Conservation (phyloP, 129 eudicot species). For the Ambrosia trifida region DNA sequence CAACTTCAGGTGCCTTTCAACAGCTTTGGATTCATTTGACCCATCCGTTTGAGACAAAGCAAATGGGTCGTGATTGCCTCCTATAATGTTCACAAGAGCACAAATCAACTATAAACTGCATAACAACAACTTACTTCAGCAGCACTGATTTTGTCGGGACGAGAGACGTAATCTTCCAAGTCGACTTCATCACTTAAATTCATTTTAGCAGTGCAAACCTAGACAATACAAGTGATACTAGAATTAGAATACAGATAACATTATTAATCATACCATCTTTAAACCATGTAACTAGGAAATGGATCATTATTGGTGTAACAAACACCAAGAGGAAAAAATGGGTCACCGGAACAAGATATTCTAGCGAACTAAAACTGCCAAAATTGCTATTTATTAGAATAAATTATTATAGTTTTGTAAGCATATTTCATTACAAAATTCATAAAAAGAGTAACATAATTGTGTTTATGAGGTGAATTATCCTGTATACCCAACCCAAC, state of each 20-base stretch:
- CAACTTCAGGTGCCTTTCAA: background rate
- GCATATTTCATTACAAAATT: background rate
- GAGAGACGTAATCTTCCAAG: conserved; percentile 86
- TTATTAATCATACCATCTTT: background rate
- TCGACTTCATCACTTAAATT: conserved; percentile 85
- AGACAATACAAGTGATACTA: conserved; percentile 1
- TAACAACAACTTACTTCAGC: conserved; percentile 69
- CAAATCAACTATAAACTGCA: conserved; percentile 4
- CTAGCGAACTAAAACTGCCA: background rate
- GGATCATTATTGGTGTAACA: background rate
- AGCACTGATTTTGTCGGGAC: conserved; percentile 95
- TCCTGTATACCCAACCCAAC: background rate
- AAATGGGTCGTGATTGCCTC: background rate
- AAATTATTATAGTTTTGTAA: background rate
- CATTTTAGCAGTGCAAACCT: conserved; percentile 95
- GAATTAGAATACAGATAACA: background rate
- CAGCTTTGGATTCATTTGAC: background rate
- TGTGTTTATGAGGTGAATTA: background rate
- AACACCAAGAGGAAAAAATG: background rate
- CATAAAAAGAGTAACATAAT: background rate
- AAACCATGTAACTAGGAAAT: background rate
- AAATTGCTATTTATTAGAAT: background rate
- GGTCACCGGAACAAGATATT: background rate
- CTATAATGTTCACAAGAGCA: background rate
- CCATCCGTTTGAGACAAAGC: background rate